Evolutionary conservation across 2,329 filamentous ascomycete species (phyloP).

Genomic region (Beauveria caledonica): DNA sequence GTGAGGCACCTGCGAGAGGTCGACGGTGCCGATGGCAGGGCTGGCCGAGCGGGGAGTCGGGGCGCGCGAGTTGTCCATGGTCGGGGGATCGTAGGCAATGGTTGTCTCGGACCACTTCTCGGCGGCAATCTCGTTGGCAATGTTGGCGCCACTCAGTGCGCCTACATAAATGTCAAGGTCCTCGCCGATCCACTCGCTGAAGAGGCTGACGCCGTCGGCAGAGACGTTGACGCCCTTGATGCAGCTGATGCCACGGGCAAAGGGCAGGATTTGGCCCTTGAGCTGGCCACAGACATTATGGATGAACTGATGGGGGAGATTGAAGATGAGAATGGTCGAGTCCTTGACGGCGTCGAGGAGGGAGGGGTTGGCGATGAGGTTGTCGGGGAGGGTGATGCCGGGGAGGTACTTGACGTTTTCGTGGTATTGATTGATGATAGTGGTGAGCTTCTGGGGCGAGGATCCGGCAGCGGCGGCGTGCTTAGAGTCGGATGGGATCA

Average conservation of each 20-base stretch:
- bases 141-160: conserved; percentile 90
- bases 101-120: conserved; percentile 98
- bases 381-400: conserved; percentile 72
- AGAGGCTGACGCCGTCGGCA: conserved; percentile 76
- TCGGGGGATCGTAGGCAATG: conserved; percentile 88
- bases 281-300: conserved; percentile 75
- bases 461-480: conserved; percentile 55
- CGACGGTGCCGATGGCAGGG: conserved; percentile 42
- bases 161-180: conserved; percentile 93
- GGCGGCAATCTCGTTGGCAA: conserved; percentile 85
- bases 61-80: conserved; percentile 68
- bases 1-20: conserved; percentile 45
- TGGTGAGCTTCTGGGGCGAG: conserved; percentile 76
- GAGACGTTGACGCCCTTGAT: conserved; percentile 97
- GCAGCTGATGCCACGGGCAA: conserved; percentile 87
- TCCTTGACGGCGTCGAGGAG: conserved; percentile 71
- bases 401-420: conserved; percentile 98
- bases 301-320: conserved; percentile 95
- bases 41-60: conserved; percentile 45
- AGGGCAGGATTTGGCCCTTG: conserved; percentile 82
- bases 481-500: conserved; percentile 61
- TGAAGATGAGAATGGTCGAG: conserved; percentile 89
- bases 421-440: conserved; percentile 83
- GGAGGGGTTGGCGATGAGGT: conserved; percentile 77
- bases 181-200: conserved; percentile 90